phyloP scores from a whole-genome alignment of 306 rosid genomes.

The Ceratonia siliqua region DNA sequence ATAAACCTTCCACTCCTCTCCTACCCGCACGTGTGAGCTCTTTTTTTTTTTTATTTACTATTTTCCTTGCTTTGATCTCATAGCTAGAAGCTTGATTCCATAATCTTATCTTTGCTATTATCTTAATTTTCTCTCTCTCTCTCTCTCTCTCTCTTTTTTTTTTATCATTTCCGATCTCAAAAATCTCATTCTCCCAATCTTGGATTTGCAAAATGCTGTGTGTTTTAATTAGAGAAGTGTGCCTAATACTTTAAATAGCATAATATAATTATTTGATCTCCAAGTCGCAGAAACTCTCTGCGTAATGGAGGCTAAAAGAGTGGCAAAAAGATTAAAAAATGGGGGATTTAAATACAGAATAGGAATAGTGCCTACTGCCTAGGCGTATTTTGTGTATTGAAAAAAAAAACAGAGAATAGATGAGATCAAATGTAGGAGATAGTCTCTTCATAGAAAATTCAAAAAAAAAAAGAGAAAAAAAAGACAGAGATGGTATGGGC shows the following conservation, averaged over 20 bases:
- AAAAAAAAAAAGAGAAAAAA: neutral
- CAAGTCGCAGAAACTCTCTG: neutral
- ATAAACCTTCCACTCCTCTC: slow-evolving; percentile 19
- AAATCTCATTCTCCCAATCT: neutral
- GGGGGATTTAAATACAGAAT: neutral
- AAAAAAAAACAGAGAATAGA: neutral
- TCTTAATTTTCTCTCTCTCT: neutral
- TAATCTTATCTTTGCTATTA: neutral
- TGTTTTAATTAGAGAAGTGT: neutral
- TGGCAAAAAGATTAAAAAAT: neutral
- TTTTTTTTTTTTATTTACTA: neutral
- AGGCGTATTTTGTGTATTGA: no score
- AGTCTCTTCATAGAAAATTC: neutral
- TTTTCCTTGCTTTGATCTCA: neutral
- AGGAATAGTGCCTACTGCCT: neutral
- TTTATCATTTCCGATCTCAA: slow-evolving; percentile 24
- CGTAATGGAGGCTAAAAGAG: neutral
- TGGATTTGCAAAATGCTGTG: neutral
- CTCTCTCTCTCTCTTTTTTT: neutral
- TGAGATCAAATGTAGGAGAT: neutral
- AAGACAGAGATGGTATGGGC: neutral
- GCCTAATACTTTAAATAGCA: neutral
- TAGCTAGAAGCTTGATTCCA: neutral
- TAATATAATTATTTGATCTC: slow-evolving; percentile 2
- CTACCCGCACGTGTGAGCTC: slow-evolving; percentile 68